These are phyloP conservation scores for Begonia peltatifolia DNA, from an alignment of 306 rosid genomes.

Conservation along the genomic window DNA sequence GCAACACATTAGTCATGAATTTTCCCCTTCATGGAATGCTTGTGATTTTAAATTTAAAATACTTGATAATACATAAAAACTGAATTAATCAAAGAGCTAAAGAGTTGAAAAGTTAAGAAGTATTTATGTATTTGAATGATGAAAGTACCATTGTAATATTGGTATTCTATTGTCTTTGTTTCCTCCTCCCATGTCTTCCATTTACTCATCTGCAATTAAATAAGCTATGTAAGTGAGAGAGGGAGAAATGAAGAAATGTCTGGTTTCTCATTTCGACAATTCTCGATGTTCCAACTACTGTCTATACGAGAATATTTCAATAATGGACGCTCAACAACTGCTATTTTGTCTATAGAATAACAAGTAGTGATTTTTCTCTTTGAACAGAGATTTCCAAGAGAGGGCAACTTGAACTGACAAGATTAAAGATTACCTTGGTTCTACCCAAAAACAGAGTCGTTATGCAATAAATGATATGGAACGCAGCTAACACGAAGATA, in stretches of 20 bases:
- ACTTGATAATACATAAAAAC: too few species aligned
- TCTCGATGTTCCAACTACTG: too few species aligned
- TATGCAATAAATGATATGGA: slow-evolving; percentile 62
- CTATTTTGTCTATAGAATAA: too few species aligned
- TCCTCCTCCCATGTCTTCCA: slow-evolving; percentile 82
- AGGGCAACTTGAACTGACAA: slow-evolving; percentile 4
- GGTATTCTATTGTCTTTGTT: slow-evolving; percentile 38
- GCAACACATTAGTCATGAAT: slow-evolving; percentile 2
- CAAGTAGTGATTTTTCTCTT: too few species aligned
- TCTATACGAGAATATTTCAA: too few species aligned
- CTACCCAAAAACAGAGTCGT: slow-evolving; percentile 48
- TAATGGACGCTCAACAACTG: too few species aligned
- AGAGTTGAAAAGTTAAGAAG: not conserved
- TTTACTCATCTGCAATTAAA: slow-evolving; percentile 46
- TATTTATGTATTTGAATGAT: not conserved
- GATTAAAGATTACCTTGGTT: slow-evolving; percentile 33
- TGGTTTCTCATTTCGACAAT: too few species aligned
- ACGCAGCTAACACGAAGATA: slow-evolving; percentile 56
- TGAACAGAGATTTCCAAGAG: not conserved
- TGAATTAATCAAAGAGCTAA: not conserved
- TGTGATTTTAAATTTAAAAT: too few species aligned
- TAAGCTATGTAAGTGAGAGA: not conserved
- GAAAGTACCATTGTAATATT: slow-evolving; percentile 23
- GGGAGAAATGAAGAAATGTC: slow-evolving; percentile 7
- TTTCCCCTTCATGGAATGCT: too few species aligned